These are phyloP conservation scores for Naematelia aurantialba DNA, from an alignment of 768 basidiomycete species.

Conservation along the genomic window DNA sequence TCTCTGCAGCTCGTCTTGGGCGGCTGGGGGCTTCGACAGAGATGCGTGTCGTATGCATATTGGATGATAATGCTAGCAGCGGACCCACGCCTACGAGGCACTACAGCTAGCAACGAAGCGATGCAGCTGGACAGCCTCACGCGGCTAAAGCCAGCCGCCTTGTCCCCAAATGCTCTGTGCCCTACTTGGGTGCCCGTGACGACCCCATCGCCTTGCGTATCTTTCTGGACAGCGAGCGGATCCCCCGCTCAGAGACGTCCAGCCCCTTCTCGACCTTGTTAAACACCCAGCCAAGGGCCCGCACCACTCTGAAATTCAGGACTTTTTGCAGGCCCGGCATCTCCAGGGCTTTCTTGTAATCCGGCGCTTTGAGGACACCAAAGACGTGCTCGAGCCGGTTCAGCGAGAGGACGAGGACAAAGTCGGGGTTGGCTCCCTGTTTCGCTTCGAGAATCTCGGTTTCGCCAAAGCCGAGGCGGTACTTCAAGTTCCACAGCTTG, in stretches of 20 bases:
- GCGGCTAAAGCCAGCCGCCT: too few species aligned
- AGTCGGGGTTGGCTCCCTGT: background rate
- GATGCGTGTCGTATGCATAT: background rate
- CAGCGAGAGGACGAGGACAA: background rate
- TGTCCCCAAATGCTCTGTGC: too few species aligned
- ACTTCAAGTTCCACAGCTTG: background rate
- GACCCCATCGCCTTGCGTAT: background rate
- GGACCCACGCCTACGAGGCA: too few species aligned
- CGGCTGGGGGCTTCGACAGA: background rate
- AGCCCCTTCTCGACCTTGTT: background rate
- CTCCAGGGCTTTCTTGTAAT: background rate
- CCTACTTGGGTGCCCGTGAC: too few species aligned
- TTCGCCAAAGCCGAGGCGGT: background rate
- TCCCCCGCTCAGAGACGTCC: background rate
- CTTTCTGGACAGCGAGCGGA: background rate
- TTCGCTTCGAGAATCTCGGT: background rate
- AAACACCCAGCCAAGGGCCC: background rate
- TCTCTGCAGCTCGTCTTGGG: background rate
- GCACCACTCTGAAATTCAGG: background rate
- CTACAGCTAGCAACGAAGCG: too few species aligned
- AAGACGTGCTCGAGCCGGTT: conserved; percentile 11
- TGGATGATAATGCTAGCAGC: background rate
- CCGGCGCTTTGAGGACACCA: background rate
- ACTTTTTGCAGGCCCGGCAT: too few species aligned
- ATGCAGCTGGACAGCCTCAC: too few species aligned